Percentiles rank a stretch among this genome's conserved stretches.
phyloP scores from a whole-genome alignment of 768 basidiomycete genomes.

The Tricholoma furcatifolium region DNA sequence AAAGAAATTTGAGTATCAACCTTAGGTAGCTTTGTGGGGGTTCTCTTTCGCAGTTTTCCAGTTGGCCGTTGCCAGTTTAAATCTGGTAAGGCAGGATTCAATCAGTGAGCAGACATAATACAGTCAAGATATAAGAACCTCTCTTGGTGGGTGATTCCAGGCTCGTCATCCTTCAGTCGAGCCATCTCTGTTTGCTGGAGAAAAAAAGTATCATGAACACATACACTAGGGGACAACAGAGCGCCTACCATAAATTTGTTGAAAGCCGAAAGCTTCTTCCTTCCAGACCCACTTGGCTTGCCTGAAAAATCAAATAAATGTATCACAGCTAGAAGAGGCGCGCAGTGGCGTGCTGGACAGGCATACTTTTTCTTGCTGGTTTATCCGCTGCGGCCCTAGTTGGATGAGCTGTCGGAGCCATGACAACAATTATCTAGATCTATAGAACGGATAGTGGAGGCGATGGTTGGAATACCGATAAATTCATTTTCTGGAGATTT shows the following conservation, averaged over 20 bases:
- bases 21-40: slow-evolving; percentile 36
- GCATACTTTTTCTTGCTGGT: slow-evolving; percentile 57
- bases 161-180: slow-evolving; percentile 73
- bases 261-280: slow-evolving; percentile 69
- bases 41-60: slow-evolving; percentile 79
- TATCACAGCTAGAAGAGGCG: slow-evolving; percentile 16
- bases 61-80: slow-evolving; percentile 73
- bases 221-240: background rate
- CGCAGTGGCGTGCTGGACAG: slow-evolving; percentile 7
- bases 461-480: background rate
- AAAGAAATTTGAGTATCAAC: too few species aligned
- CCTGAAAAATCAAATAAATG: slow-evolving; percentile 28
- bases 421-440: slow-evolving; percentile 14
- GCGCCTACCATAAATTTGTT: slow-evolving; percentile 66
- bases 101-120: background rate
- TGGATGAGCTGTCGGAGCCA: slow-evolving; percentile 41
- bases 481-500: background rate
- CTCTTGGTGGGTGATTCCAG: slow-evolving; percentile 70
- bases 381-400: slow-evolving; percentile 43
- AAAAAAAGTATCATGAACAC: background rate
- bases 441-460: background rate
- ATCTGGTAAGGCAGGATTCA: slow-evolving; percentile 35
- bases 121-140: slow-evolving; percentile 43
- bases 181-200: slow-evolving; percentile 73
- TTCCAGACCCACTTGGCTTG: slow-evolving; percentile 46